These are phyloP conservation scores for Xylaria intraflava DNA, from an alignment of 495 filamentous ascomycete genomes.

Conservation along the genomic window DNA sequence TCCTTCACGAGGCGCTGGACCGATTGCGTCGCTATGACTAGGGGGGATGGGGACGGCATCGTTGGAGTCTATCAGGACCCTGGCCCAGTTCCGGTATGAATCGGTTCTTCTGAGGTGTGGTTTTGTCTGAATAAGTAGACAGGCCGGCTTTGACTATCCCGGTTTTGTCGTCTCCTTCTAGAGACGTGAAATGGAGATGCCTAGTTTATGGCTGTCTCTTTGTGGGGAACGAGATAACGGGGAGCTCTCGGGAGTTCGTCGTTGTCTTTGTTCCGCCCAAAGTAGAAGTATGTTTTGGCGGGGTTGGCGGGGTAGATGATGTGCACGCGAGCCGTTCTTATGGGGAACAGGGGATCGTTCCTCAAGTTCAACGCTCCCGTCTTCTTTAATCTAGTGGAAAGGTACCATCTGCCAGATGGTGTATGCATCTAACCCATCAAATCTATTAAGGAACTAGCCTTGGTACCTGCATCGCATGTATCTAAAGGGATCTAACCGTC, in stretches of 20 bases:
- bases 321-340: neutral
- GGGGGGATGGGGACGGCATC: slow-evolving; percentile 68
- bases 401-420: too few species aligned
- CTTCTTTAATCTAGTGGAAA: too few species aligned
- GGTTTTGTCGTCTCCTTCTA: slow-evolving; percentile 2
- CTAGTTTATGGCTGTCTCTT: too few species aligned
- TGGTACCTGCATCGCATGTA: too few species aligned
- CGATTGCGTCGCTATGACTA: slow-evolving; percentile 65
- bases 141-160: neutral
- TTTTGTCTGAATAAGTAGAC: too few species aligned
- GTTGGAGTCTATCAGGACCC: slow-evolving; percentile 3
- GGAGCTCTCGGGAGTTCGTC: neutral
- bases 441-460: too few species aligned
- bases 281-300: slow-evolving; percentile 26
- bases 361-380: too few species aligned
- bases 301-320: slow-evolving; percentile 25
- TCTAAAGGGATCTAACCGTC: too few species aligned
- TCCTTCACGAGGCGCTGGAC: slow-evolving; percentile 85
- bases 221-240: too few species aligned
- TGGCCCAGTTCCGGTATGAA: too few species aligned
- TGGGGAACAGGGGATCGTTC: neutral
- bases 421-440: too few species aligned
- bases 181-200: slow-evolving; percentile 13
- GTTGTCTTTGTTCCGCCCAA: slow-evolving; percentile 2
- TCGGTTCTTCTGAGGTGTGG: too few species aligned